Conservation (phyloP, 768 basidiomycete genomes). For the Leccinum ochraceum region DNA sequence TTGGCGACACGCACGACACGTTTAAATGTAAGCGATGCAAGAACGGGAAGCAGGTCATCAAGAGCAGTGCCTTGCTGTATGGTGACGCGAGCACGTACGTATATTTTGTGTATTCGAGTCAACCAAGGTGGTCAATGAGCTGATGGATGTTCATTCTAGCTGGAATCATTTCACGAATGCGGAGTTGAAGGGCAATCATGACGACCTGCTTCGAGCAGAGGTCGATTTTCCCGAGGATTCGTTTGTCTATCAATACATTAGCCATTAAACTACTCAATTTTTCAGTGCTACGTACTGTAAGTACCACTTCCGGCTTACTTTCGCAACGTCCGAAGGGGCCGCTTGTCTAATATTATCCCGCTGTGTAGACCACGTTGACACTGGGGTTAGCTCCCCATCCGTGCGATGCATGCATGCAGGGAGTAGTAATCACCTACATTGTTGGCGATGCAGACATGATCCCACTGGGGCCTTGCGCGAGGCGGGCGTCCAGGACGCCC, state of each 20-base stretch:
- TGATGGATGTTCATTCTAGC: constrained; percentile 40
- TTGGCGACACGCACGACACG: constrained; percentile 95
- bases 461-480: too few species aligned
- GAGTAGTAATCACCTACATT: too few species aligned
- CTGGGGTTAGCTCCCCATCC: too few species aligned
- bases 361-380: too few species aligned
- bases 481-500: too few species aligned
- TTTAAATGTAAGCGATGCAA: constrained; percentile 96
- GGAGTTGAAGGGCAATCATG: constrained; percentile 89
- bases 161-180: constrained; percentile 97
- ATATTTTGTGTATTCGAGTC: background rate
- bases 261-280: constrained; percentile 52
- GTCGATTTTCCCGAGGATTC: constrained; percentile 82
- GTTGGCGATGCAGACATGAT: too few species aligned
- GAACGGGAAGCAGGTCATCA: constrained; percentile 75
- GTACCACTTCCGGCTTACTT: too few species aligned
- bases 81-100: constrained; percentile 98
- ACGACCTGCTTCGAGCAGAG: constrained; percentile 92
- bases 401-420: too few species aligned
- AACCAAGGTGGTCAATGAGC: background rate
- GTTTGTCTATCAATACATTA: constrained; percentile 96
- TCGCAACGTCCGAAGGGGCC: too few species aligned
- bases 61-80: constrained; percentile 85
- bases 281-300: too few species aligned
- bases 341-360: too few species aligned